Evolutionary conservation across 441 rosid genomes (phyloP), one percentile per base, ranked within the genome.

Genomic region (Pelargonium citronellum): DNA sequence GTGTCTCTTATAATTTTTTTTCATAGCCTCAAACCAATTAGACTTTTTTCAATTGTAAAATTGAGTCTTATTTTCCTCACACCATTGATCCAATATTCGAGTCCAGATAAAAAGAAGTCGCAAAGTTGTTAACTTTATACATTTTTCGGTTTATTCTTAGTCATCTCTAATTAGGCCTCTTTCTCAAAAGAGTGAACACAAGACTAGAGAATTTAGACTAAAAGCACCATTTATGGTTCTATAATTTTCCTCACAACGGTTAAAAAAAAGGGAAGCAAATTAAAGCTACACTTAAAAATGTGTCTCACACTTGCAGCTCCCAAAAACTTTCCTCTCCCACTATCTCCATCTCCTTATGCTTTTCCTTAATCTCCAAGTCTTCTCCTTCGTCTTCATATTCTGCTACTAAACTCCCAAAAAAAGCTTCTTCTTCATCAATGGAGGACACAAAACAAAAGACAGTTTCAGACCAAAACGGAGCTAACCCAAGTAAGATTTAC

Each of bases 341-440:
- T 72, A 60, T 71, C 76, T 73, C 60, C 72, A 66, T 67, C 70
- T 67, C 19, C 73, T 34, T 55, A 53, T 11, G 17, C 74, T 75
- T 76, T 81, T 81, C 71, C 91, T 85, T 90, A 78, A 80, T 75
- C 79, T 37, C 76, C 24, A 90, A 87, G 95, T 80, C 85, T 82
- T 69, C 85, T 70, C 41, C 73, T 39, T 20, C 74, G 16, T 60
- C 67, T 63, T 60, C 68, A 15, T 63, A 80, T 16, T 57, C 75
- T 71, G 74, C 66, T 12, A 7, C 55, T 11, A 0, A 47, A 53
- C 62, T 13, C 47, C 9, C 39, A 77, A 66, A 62, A 66, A 3
- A 65, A 44, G 61, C 22, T 13, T 53, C 1, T 24, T 69, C 73
- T 66, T 75, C 89, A 66, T 72, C 70, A 84, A 93, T 93, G 98